Evolutionary conservation across 805 yeast genomes (phyloP).

Genomic region (Hanseniaspora jakobsenii): DNA sequence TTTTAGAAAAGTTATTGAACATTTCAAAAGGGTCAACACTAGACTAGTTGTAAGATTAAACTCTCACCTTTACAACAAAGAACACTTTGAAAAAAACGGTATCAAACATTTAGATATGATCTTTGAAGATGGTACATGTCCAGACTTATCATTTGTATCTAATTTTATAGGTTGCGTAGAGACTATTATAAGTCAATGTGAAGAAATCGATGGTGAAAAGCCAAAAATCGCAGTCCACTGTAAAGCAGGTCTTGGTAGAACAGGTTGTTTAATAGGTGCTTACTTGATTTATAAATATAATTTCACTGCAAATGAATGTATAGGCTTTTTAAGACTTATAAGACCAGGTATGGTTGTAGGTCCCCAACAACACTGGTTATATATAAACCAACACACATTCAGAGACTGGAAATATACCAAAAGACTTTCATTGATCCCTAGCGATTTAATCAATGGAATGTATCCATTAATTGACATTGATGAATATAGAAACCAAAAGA

Average conservation of each 20-base stretch:
- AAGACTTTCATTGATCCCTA: conserved; percentile 60
- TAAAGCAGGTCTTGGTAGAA: conserved; percentile 95
- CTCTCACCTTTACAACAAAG: conserved; percentile 77
- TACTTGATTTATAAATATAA: conserved; percentile 93
- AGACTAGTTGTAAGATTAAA: conserved; percentile 84
- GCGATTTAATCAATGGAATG: conserved; percentile 54
- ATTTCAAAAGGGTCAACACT: conserved; percentile 60
- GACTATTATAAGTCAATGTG: conserved; percentile 42
- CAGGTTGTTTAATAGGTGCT: conserved; percentile 96
- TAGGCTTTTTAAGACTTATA: conserved; percentile 88
- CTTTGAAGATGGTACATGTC: conserved; percentile 97
- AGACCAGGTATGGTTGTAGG: conserved; percentile 99
- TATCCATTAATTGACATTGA: conserved; percentile 52
- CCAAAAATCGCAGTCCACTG: conserved; percentile 92
- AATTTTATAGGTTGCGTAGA: conserved; percentile 93
- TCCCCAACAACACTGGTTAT: conserved; percentile 98
- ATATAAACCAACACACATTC: conserved; percentile 88
- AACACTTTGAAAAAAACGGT: conserved; percentile 68
- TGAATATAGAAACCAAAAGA: conserved; percentile 45
- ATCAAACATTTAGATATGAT: conserved; percentile 90
- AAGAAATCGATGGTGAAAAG: conserved; percentile 10
- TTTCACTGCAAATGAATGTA: conserved; percentile 92
- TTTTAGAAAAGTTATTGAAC: conserved; percentile 68
- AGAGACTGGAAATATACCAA: conserved; percentile 92
- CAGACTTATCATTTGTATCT: conserved; percentile 83